phyloP scores from a whole-genome alignment of 495 filamentous ascomycete genomes.

The Xylaria telfairii region DNA sequence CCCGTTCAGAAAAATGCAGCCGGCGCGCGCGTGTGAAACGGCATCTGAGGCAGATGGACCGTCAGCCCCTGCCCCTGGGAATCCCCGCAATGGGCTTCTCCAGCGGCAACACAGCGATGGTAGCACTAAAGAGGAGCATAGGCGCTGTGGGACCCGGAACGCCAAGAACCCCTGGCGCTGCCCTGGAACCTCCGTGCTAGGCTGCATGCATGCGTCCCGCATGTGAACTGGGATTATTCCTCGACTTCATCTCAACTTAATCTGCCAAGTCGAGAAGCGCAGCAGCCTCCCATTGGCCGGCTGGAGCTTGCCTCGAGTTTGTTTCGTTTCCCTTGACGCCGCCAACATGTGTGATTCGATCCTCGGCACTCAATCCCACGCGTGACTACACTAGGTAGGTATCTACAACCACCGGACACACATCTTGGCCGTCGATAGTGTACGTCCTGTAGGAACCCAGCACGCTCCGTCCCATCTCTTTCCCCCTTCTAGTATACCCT shows the following conservation, averaged over 20 bases:
- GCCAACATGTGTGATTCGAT: constrained; percentile 29
- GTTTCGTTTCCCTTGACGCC: constrained; percentile 26
- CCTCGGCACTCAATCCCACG: constrained; percentile 1
- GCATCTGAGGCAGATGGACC: constrained; percentile 36
- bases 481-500: constrained; percentile 20
- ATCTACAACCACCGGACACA: not conserved
- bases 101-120: too few species aligned
- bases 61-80: constrained; percentile 13
- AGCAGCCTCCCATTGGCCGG: constrained; percentile 35
- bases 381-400: not conserved
- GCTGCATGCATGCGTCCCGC: not conserved
- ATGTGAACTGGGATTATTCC: not conserved
- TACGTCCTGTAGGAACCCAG: constrained; percentile 16
- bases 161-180: constrained; percentile 21
- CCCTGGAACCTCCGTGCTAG: not conserved
- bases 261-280: constrained; percentile 17
- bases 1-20: constrained; percentile 18
- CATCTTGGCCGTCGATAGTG: not conserved
- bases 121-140: too few species aligned
- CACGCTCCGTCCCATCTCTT: constrained; percentile 24
- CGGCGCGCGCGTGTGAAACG: constrained; percentile 29
- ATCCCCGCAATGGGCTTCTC: constrained; percentile 12
- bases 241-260: constrained; percentile 10
- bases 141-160: not conserved
- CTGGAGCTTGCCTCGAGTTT: constrained; percentile 26